Evolutionary conservation across 2,329 filamentous ascomycete species (phyloP).

Genomic region (Ceratocystis diversiconidia): DNA sequence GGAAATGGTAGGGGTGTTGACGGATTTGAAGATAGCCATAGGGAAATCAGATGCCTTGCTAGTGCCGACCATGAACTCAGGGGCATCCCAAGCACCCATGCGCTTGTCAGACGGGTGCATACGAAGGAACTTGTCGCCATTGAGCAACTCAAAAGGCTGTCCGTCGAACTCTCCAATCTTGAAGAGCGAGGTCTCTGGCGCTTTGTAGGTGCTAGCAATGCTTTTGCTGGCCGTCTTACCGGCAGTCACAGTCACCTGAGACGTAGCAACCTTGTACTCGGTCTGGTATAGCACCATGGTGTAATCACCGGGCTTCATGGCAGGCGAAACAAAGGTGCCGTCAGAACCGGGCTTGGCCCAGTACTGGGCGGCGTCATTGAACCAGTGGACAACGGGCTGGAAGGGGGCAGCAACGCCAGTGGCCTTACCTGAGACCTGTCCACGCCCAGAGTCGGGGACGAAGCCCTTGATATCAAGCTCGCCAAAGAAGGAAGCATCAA

Average conservation of each 20-base stretch:
- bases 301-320: conserved; percentile 54
- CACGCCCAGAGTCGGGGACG: conserved; percentile 40
- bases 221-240: conserved; percentile 35
- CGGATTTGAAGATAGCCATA: conserved; percentile 50
- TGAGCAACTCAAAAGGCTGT: conserved; percentile 48
- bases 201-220: conserved; percentile 34
- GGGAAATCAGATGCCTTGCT: conserved; percentile 41
- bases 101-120: conserved; percentile 55
- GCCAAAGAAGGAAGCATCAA: conserved; percentile 46
- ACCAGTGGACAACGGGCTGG: conserved; percentile 50
- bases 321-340: conserved; percentile 47
- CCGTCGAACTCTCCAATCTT: conserved; percentile 54
- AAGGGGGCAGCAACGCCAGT: conserved; percentile 40
- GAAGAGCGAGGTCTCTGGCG: conserved; percentile 41
- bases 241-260: conserved; percentile 35
- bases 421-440: conserved; percentile 46
- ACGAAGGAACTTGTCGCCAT: conserved; percentile 50
- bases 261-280: conserved; percentile 40
- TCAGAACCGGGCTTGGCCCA: conserved; percentile 43
- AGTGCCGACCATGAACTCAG: conserved; percentile 47
- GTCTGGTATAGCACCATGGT: conserved; percentile 52
- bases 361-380: conserved; percentile 48
- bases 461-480: conserved; percentile 44
- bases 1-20: conserved; percentile 45
- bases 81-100: conserved; percentile 46